A percentile compares a stretch with the other conserved stretches of the same genome.
Conservation (phyloP, 2,329 filamentous ascomycete genomes). For the Plectosphaerella plurivora region DNA sequence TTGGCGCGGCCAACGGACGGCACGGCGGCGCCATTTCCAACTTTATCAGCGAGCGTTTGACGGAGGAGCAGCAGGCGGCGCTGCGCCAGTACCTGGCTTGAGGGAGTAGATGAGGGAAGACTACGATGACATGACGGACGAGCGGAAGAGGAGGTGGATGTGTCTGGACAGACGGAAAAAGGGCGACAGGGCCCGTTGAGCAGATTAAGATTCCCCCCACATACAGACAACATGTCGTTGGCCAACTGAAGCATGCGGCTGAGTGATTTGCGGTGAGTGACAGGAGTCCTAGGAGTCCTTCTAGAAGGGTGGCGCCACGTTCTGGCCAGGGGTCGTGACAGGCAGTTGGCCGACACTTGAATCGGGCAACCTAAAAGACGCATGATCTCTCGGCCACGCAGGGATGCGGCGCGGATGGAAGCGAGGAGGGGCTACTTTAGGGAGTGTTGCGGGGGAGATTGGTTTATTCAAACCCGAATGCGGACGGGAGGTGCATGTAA, state of each 20-base stretch:
- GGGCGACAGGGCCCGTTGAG: neutral
- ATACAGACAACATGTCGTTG: too few relatives aligned
- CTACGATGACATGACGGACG: too few relatives aligned
- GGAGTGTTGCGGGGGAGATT: neutral
- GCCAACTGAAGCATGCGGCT: too few relatives aligned
- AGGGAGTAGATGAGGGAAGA: neutral
- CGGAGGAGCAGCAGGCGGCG: slow-evolving; percentile 52
- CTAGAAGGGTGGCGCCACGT: too few relatives aligned
- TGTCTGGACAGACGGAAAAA: neutral
- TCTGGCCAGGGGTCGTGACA: too few relatives aligned
- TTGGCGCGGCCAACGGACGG: slow-evolving; percentile 72
- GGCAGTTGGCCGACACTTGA: too few relatives aligned
- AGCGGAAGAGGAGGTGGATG: neutral
- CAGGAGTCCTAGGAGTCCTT: too few relatives aligned
- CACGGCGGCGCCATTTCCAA: slow-evolving; percentile 65
- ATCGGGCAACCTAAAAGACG: too few relatives aligned
- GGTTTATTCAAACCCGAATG: slow-evolving; percentile 1
- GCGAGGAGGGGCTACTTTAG: too few relatives aligned
- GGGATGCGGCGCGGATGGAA: too few relatives aligned
- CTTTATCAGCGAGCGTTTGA: slow-evolving; percentile 69
- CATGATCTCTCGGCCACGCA: too few relatives aligned
- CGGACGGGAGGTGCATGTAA: neutral
- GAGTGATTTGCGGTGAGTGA: too few relatives aligned
- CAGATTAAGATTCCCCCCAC: neutral
- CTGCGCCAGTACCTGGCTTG: slow-evolving; percentile 47